phyloP scores from a whole-genome alignment of 257 asterid genomes.

The Lavandula angustifolia region DNA sequence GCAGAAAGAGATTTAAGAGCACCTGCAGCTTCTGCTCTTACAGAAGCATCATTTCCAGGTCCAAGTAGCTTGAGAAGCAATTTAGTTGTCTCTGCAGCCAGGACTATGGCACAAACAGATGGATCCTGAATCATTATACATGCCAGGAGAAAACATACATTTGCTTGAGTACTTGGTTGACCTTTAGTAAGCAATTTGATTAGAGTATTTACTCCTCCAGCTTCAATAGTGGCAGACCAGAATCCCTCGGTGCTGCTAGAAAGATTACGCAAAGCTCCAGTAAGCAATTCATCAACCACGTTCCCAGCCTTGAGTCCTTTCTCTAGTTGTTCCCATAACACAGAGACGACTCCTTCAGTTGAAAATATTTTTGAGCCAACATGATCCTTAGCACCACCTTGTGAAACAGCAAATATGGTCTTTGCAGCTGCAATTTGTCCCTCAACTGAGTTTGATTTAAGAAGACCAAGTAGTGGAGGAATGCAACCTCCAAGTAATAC shows the following conservation, averaged over 20 bases:
- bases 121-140: conserved; percentile 97
- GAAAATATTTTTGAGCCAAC: conserved; percentile 96
- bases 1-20: conserved; percentile 97
- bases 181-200: conserved; percentile 84
- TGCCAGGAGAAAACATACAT: conserved; percentile 95
- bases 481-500: conserved; percentile 97
- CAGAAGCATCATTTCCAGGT: conserved; percentile 82
- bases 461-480: conserved; percentile 96
- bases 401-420: conserved; percentile 93
- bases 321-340: conserved; percentile 79
- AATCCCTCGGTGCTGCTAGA: conserved; percentile 95
- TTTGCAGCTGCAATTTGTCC: conserved; percentile 95
- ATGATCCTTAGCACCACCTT: conserved; percentile 93
- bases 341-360: conserved; percentile 98
- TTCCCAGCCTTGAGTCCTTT: conserved; percentile 92
- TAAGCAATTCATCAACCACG: conserved; percentile 75
- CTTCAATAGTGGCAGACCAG: conserved; percentile 77
- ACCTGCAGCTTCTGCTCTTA: conserved; percentile 95
- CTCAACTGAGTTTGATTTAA: conserved; percentile 86
- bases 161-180: conserved; percentile 84
- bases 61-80: conserved; percentile 87
- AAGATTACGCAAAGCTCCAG: conserved; percentile 87
- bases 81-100: conserved; percentile 78
- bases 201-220: conserved; percentile 90
- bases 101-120: conserved; percentile 73